Conservation (phyloP, 1,284 basidiomycete genomes). For the Grifola frondosa region DNA sequence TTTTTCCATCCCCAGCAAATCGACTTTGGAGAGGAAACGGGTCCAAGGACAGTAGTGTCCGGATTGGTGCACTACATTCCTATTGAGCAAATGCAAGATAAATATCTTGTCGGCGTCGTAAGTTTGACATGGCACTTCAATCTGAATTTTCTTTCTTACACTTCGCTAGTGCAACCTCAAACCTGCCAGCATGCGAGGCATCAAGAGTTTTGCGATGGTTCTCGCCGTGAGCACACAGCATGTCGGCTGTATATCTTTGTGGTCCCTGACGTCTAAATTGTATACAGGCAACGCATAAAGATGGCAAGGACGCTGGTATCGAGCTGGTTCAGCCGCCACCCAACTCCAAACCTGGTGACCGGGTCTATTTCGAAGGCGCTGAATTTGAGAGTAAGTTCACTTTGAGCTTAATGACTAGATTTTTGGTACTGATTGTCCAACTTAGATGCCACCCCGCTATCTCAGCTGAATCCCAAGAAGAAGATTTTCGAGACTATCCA, state of each 20-base stretch:
- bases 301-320: conserved; percentile 88
- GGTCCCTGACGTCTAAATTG: neutral
- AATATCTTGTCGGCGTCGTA: conserved; percentile 84
- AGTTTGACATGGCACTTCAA: conserved; percentile 28
- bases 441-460: conserved; percentile 67
- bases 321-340: conserved; percentile 88
- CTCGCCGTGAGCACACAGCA: conserved; percentile 86
- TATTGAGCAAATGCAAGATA: conserved; percentile 89
- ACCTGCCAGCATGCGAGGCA: conserved; percentile 92
- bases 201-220: conserved; percentile 97
- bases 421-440: neutral
- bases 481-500: conserved; percentile 97
- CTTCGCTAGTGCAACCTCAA: conserved; percentile 84
- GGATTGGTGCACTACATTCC: conserved; percentile 94
- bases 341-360: conserved; percentile 86
- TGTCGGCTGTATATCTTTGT: neutral
- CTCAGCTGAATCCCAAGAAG: conserved; percentile 94
- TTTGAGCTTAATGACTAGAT: too few relatives aligned
- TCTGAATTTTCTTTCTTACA: conserved; percentile 2
- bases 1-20: conserved; percentile 80
- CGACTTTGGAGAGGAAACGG: conserved; percentile 90
- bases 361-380: conserved; percentile 89
- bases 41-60: conserved; percentile 91
- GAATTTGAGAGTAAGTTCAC: conserved; percentile 69
- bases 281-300: conserved; percentile 78